Base-by-base conservation (phyloP, 2,329 filamentous ascomycete species). In the Laburnicola sp. region DNA sequence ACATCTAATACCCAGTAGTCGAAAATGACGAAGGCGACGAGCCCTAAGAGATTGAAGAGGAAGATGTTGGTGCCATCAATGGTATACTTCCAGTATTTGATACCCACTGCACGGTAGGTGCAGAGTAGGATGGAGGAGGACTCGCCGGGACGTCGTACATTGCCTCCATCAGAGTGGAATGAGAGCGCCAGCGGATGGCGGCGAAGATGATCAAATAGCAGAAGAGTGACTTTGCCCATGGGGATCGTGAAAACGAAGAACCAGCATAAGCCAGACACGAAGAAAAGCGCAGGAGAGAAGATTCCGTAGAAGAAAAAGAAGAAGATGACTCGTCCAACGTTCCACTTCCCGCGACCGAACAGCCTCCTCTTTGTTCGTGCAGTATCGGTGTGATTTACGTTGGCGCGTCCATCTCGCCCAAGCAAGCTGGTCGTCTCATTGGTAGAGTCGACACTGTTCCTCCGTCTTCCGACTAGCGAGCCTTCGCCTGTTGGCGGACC, bases 31-130 rank as follows among this genome's bases (percentile, higher is more conserved):
- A 99, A 97, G 23, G 89, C 77, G n/a, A 99, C 94, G 16, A 99
- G 84, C 9, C 85, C 88, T 76, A 97, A 90, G 50, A 99, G 82
- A 71, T 99, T 99, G 79, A 99, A 97, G 60, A 99, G 84, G 76
- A 99, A 97, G 69, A 99, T 96, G 75, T 99, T 99, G 54, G 94
- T 99, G 48, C 94, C 95, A 69, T 99, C 94, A 51, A 99, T 81
- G 3, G 94, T 99, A 75, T 99, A 99, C 76, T 99, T 99, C 93
- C 95, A 99, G 78, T 99, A 99, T 73, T 93, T 93, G 60, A 86
- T 80, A 9, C 94, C 94, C 9, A 95, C 93, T 37, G 94, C 94
- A 51, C 95, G 88, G 75, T 99, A 99, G 4, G 94, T 99, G 80
- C 94, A 99, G 30, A 99, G 81, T 16, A 99, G 79, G 54, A 99